These are phyloP conservation scores for Berberis vulgaris DNA, from an alignment of 164 flowering plant species.

Conservation along the genomic window DNA sequence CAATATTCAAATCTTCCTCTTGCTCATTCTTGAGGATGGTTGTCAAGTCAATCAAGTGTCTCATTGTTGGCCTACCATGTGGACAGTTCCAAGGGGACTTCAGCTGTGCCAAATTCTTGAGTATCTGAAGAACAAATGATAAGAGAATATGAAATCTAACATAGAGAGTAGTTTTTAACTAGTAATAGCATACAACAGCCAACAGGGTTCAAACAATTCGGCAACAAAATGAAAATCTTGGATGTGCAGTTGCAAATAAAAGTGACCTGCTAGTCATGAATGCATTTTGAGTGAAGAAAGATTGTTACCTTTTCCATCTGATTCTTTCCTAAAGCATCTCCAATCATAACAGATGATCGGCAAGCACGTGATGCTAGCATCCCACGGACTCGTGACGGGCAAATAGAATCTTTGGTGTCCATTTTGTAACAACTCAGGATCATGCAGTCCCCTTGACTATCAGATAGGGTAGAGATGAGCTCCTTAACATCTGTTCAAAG, in stretches of 20 bases:
- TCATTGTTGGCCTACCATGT: constrained; percentile 99
- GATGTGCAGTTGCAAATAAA: not conserved
- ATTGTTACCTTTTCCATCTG: constrained; percentile 80
- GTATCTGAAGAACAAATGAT: constrained; percentile 37
- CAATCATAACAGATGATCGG: constrained; percentile 85
- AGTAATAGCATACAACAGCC: too few relatives aligned
- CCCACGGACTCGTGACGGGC: constrained; percentile 92
- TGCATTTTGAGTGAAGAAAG: not conserved
- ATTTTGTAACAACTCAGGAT: constrained; percentile 61
- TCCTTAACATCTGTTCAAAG: constrained; percentile 74
- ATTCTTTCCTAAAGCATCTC: constrained; percentile 75
- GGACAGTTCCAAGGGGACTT: constrained; percentile 99
- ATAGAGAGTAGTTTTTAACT: not conserved
- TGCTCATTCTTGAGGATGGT: constrained; percentile 18
- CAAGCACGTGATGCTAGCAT: constrained; percentile 99
- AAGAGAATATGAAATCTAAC: not conserved
- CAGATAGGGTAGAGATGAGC: constrained; percentile 80
- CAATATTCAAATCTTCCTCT: constrained; percentile 2
- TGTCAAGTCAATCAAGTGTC: constrained; percentile 78
- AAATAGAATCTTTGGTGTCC: constrained; percentile 69
- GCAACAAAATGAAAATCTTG: not conserved
- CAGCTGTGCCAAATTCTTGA: constrained; percentile 62
- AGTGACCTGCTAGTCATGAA: not conserved
- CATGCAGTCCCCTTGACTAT: constrained; percentile 82
- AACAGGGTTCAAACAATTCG: too few relatives aligned